These are phyloP conservation scores for Geotrichum reessii DNA, from an alignment of 1,139 yeast genomes.

Conservation along the genomic window DNA sequence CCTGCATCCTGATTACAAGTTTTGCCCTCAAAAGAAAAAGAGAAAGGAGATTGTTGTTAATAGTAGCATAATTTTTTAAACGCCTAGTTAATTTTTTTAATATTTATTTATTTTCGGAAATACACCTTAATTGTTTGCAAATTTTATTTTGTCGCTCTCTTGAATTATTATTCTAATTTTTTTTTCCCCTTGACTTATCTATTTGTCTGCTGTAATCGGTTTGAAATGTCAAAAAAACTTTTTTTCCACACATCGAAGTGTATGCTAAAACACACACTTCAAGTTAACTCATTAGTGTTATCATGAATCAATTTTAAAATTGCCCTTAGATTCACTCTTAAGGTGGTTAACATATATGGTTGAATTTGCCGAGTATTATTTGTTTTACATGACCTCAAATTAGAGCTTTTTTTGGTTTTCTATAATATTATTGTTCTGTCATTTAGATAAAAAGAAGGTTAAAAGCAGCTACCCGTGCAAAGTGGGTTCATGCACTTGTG, in stretches of 20 bases:
- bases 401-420: not conserved
- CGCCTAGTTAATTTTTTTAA: not conserved
- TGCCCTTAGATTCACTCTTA: not conserved
- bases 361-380: not conserved
- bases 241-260: no score
- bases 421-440: not conserved
- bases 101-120: not conserved
- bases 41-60: conserved; percentile 17
- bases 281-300: not conserved
- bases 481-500: not conserved
- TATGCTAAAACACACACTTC: no score
- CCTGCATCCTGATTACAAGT: conserved; percentile 44
- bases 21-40: conserved; percentile 39
- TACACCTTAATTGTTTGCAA: not conserved
- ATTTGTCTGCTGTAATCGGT: no score
- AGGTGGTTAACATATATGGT: no score
- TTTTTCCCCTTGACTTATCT: no score
- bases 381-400: not conserved
- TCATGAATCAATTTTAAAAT: not conserved
- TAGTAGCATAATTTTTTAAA: not conserved
- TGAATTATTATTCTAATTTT: no score
- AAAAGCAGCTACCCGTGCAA: not conserved
- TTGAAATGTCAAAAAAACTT: no score
- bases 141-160: no score
- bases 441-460: not conserved